Evolutionary conservation across 495 filamentous ascomycete genomes (phyloP), one percentile per base, ranked within the genome.

Genomic region (Sabuloglossum arenarium): DNA sequence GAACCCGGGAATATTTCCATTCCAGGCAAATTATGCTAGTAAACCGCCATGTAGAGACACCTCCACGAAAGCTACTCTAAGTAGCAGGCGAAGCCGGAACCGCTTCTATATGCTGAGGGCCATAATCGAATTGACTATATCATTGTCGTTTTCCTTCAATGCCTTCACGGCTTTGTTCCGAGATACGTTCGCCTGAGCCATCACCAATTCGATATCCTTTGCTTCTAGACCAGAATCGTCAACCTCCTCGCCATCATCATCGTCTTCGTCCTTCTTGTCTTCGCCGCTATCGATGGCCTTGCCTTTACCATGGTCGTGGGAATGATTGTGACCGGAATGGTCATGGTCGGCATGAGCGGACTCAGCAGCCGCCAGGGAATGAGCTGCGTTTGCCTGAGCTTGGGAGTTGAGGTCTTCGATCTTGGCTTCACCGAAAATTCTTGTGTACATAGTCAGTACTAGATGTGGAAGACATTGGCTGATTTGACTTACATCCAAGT

Each of bases 51-150:
- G 23, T 30, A 51, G 45, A 29, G 28, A 19, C 23, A 21, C 5
- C 5, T 1, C 11, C n/a, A 30, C 23, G 21, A 27, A 51, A 51
- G 47, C 25, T 11, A 51, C 11, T 30, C 14, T 5, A 4, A 14
- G 14, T n/a, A 27, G 6, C 5, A 0, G 1, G 47, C 14, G 4
- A 28, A 23, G 16, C 47, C 25, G 21, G 16, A 19, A 16, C 6
- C 9, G 24, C 25, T 3, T 61, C 76, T 79, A 98, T 84, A 94
- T 84, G 75, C 88, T 95, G 70, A 98, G 76, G 61, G 90, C 88
- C 91, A 98, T 98, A 74, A 98, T 98, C 58, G 90, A 94, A 79
- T 97, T 97, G 72, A 99, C 93, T 73, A 99, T 97, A 70, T 99
- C 93, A 64, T 96, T 94, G 72, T 96, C 88, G 70, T 99, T 96